Percentiles rank a stretch among this genome's conserved stretches.
These are phyloP conservation scores for Metschnikowia borealis DNA, from an alignment of 805 yeast genomes.

Conservation along the genomic window DNA sequence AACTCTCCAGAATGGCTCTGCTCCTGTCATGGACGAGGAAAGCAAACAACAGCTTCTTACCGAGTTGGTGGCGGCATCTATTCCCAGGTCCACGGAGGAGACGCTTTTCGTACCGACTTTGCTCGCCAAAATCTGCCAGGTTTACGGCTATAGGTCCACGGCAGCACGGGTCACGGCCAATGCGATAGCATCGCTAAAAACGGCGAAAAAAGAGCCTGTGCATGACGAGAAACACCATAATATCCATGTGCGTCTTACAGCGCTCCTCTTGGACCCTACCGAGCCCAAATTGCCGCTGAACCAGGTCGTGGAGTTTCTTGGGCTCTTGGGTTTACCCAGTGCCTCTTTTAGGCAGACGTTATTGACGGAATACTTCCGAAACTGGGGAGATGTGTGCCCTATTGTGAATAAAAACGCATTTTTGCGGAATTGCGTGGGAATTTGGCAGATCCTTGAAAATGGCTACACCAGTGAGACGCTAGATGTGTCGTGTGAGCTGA, in stretches of 20 bases:
- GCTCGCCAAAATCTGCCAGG: conserved; percentile 63
- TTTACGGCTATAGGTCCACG: conserved; percentile 66
- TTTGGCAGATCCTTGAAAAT: conserved; percentile 46
- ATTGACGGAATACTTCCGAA: conserved; percentile 63
- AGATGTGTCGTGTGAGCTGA: conserved; percentile 25
- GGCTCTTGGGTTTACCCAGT: conserved; percentile 33
- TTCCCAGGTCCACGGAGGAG: conserved; percentile 77
- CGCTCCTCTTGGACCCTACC: conserved; percentile 26
- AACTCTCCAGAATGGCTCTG: not conserved
- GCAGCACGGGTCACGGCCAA: conserved; percentile 70
- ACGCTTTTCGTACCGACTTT: conserved; percentile 70
- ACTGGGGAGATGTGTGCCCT: conserved; percentile 73
- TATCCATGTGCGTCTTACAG: conserved; percentile 9
- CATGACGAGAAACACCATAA: conserved; percentile 1
- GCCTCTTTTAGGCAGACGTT: conserved; percentile 64
- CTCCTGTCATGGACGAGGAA: conserved; percentile 18
- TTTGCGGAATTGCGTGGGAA: conserved; percentile 50
- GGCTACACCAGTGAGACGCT: conserved; percentile 9
- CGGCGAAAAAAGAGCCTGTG: conserved; percentile 24
- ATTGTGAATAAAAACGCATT: conserved; percentile 69
- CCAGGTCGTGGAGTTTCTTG: conserved; percentile 46
- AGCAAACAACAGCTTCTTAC: conserved; percentile 37
- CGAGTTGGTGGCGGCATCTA: conserved; percentile 58
- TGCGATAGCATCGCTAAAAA: conserved; percentile 62
- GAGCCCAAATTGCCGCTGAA: conserved; percentile 26